A percentile compares a stretch with the other conserved stretches of the same genome.
phyloP scores from a whole-genome alignment of 2,329 filamentous ascomycete genomes.

The Botrytis tulipae region DNA sequence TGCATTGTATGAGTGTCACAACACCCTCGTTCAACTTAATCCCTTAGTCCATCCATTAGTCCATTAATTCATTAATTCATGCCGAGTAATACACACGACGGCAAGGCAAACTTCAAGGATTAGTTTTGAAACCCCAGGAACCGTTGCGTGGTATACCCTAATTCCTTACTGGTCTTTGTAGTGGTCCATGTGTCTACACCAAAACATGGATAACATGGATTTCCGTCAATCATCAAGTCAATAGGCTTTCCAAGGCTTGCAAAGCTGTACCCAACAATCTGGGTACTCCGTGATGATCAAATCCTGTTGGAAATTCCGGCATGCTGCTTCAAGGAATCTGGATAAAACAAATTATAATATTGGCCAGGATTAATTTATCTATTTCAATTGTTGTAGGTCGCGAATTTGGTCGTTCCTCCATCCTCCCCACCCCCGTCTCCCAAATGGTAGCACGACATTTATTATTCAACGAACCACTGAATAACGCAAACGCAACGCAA shows the following conservation, averaged over 20 bases:
- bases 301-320: neutral
- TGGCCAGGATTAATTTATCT: neutral
- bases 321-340: neutral
- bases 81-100: slow-evolving; percentile 4
- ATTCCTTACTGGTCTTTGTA: neutral
- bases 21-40: neutral
- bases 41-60: neutral
- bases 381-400: neutral
- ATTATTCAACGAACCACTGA: slow-evolving; percentile 14
- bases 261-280: slow-evolving; percentile 11
- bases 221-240: slow-evolving; percentile 6
- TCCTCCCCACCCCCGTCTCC: neutral
- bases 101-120: slow-evolving; percentile 5
- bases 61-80: neutral
- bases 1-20: neutral
- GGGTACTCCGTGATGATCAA: slow-evolving; percentile 6
- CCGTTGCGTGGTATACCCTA: slow-evolving; percentile 9
- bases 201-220: slow-evolving; percentile 3
- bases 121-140: slow-evolving; percentile 6
- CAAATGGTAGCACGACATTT: slow-evolving; percentile 2
- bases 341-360: neutral
- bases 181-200: neutral
- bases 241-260: neutral
- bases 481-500: slow-evolving; percentile 13
- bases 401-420: neutral